Base-by-base conservation (phyloP, 1,139 yeast species). In the Debaryomyces psychrophilus region DNA sequence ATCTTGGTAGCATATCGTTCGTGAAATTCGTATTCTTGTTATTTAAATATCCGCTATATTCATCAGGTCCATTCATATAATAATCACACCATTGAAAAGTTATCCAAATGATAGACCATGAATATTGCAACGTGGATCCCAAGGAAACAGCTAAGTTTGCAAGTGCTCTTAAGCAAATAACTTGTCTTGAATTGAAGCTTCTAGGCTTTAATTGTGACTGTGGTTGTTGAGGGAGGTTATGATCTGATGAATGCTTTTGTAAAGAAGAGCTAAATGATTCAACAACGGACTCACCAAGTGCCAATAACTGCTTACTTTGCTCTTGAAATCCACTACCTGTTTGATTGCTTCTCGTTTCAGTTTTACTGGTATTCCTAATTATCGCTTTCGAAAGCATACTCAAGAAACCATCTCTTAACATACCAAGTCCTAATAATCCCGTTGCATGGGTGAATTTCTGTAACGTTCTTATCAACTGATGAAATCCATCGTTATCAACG, bases 371-470 rank as follows among this genome's bases (percentile, higher is more conserved):
- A 46, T 78, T 74, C 18, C 73, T 72, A 4, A 79, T 69, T 0
- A 83, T 75, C 14, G 82, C 79, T 36, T 71, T 68, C 0, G 90
- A 81, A 48, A 92, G 73, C 23, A 86, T 65, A 18, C 67, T 57
- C 43, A 90, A 64, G 38, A 87, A 76, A 2, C 81, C 77, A 58
- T 88, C 87, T 44, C 95, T 69, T 11, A 85, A 73, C 0, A 69
- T 68, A 1, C 64, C 58, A 17, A 86, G 61, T 0, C 82, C 83
- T 27, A 90, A 65, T n/a, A 88, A 68, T 0, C 97, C 97, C 0
- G 93, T 76, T 0, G 93, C 82, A 59, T 90, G 97, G 4, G 95
- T 81, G 44, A 87, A 73, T 51, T 85, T 85, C 61, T 92, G 97
- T 7, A 88, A 72, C 0, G 95, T 79, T 41, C 96, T 72, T 1